Evolutionary conservation across 2,329 filamentous ascomycete species (phyloP), one percentile per base, ranked within the genome.

Genomic region (Chaetomium sp.): DNA sequence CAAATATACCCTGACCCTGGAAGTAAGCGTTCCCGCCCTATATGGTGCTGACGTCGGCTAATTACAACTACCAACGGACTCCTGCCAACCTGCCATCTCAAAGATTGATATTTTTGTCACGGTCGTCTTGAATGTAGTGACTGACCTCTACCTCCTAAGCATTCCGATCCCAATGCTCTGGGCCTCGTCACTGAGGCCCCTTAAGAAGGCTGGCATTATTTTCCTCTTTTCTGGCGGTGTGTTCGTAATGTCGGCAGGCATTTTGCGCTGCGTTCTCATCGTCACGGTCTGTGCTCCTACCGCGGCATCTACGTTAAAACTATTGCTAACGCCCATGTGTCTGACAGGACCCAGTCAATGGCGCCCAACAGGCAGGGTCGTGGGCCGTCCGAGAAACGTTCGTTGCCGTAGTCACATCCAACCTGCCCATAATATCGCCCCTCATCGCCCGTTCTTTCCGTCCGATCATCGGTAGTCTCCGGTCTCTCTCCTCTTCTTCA

Each of bases 211-310:
- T 1, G 79, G 81, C 3, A 75, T 87, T 0, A 75, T 84, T 1
- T 65, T 85, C 4, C 76, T 88, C 19, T 87, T 87, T 71, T 80
- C 80, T 42, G 83, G 83, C 13, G 85, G 83, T 6, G 70, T 82
- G 13, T 85, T 87, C 68, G 81, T 86, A 56, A 85, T 84, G 68
- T 78, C 82, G 49, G 81, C 81, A 23, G 83, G 81, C 3, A 80
- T 86, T 62, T 74, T 87, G 9, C 82, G 85, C 50, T 83, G 81
- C 60, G 78, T 83, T 4, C 72, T 83, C 7, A 84, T 86, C 55
- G 63, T 84, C 31, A 79, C 71, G 0, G 73, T 74, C 67, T 56
- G 33, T 47, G 2, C n/a, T 7, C 49, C 25, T 12, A n/a, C 27
- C 50, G 1, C 33, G n/a, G 38, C 54, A 21, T 38, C 50, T 19